Evolutionary conservation across 768 basidiomycete genomes (phyloP), one percentile per base, ranked within the genome.

Genomic region (Naematelia encephala): DNA sequence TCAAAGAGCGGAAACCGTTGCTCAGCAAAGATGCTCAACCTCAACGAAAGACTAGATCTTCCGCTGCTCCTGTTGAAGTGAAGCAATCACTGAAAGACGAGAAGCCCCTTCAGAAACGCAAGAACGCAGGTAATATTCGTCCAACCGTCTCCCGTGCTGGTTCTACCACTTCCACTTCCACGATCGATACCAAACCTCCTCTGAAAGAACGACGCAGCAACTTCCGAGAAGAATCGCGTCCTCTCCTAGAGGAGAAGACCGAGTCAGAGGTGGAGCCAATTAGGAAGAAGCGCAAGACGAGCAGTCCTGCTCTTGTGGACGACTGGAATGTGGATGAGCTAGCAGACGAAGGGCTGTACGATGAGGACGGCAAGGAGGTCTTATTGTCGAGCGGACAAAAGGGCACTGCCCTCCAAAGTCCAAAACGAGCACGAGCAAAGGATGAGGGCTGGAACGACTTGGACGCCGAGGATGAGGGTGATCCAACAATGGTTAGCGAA

Each of bases 401-500:
- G 30, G 66, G 62, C 13, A 64, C 63, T 4, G 54, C 52, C 2
- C 21, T 62, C 28, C 49, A 25, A 25, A 60, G 49, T n/a, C 63
- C 63, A 3, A 56, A 61, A 46, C 26, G 62, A 5, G 22, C 45
- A 19, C 57, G 53, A 27, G 66, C 61, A 2, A 88, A 88, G 80
- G 82, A 72, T 59, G 70, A 66, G 13, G 80, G 79, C 0, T 98
- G 91, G 93, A 88, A 88, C 27, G 94, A 98, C 70, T 82, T 98
- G 14, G 92, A 97, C 64, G 85, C 84, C 0, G 91, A 93, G 21
- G 93, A 97, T 74, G 84, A 81, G 54, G 91, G 92, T 51, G 94
- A 99, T 72, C 96, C 94, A 13, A 81, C 90, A 60, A 97, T 97
- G 93, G 93, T 96, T 64, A 88, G 87, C 79, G 91, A 97, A 78